Conservation (phyloP, 495 filamentous ascomycete genomes). For the Penicillium manginii region DNA sequence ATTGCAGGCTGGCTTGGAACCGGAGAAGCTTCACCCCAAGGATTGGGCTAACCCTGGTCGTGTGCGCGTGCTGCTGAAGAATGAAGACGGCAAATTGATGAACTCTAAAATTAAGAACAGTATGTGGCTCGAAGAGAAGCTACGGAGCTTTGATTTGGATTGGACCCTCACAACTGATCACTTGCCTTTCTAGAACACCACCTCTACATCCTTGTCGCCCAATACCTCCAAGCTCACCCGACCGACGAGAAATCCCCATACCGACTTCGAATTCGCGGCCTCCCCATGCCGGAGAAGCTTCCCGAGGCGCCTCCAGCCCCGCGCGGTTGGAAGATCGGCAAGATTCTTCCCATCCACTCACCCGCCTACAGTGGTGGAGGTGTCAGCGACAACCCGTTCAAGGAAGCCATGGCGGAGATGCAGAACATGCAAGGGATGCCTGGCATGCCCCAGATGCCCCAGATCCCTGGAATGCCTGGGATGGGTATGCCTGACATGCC, state of each 20-base stretch:
- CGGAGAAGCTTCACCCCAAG: conserved; percentile 88
- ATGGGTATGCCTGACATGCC: conserved; percentile 43
- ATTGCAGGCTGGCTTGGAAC: conserved; percentile 80
- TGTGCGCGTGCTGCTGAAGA: conserved; percentile 76
- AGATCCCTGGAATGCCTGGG: conserved; percentile 46
- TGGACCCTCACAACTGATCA: not conserved
- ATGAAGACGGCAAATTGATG: conserved; percentile 49
- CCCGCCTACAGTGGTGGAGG: conserved; percentile 91
- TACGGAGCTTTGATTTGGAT: not conserved
- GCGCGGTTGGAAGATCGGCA: conserved; percentile 88
- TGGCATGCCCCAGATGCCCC: conserved; percentile 50
- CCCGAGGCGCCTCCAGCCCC: conserved; percentile 76
- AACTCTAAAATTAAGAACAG: conserved; percentile 74
- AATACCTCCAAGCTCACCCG: conserved; percentile 75
- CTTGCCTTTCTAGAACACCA: conserved; percentile 67
- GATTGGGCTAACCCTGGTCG: conserved; percentile 97
- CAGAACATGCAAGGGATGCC: conserved; percentile 60
- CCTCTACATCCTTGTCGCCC: conserved; percentile 75
- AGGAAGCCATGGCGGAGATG: conserved; percentile 98
- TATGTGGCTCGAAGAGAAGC: conserved; percentile 38
- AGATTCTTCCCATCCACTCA: conserved; percentile 80
- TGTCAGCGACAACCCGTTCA: conserved; percentile 93
- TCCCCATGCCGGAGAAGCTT: conserved; percentile 67
- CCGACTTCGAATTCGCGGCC: conserved; percentile 65
- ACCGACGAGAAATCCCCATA: conserved; percentile 69